These are phyloP conservation scores for Chalciporus chontae DNA, from an alignment of 768 basidiomycete species.

Conservation along the genomic window DNA sequence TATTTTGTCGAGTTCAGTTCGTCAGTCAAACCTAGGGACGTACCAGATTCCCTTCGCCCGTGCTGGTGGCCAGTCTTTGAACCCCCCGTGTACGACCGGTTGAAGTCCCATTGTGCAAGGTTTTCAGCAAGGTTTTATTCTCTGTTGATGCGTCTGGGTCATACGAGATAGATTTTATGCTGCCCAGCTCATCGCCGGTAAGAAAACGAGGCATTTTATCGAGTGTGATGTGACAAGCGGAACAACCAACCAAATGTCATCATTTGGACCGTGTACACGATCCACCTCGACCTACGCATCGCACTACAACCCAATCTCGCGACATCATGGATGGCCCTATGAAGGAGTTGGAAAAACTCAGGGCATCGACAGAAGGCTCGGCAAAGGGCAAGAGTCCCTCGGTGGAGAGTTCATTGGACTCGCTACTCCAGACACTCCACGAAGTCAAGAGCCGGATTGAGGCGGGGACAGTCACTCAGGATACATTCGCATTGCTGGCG, in stretches of 20 bases:
- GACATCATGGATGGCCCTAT: conserved; percentile 64
- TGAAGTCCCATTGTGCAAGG: conserved; percentile 30
- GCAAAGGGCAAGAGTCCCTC: conserved; percentile 53
- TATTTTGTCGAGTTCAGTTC: conserved; percentile 15
- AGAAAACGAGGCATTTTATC: conserved; percentile 62
- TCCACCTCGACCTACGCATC: not conserved
- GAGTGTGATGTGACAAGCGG: conserved; percentile 24
- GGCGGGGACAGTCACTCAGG: conserved; percentile 45
- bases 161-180: conserved; percentile 60
- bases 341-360: conserved; percentile 78
- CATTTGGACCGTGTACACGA: not conserved
- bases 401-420: conserved; percentile 58
- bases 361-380: conserved; percentile 49
- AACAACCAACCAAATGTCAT: not conserved
- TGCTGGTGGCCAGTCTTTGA: conserved; percentile 37
- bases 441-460: conserved; percentile 53
- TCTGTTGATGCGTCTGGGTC: conserved; percentile 28
- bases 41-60: conserved; percentile 37
- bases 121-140: conserved; percentile 34
- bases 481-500: conserved; percentile 47
- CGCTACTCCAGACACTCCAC: conserved; percentile 55
- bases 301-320: not conserved
- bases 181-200: conserved; percentile 76
- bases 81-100: conserved; percentile 35
- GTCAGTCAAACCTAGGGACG: conserved; percentile 18